Evolutionary conservation across 495 filamentous ascomycete genomes (phyloP), one percentile per base, ranked within the genome.

Genomic region (Aspergillus ostianus): DNA sequence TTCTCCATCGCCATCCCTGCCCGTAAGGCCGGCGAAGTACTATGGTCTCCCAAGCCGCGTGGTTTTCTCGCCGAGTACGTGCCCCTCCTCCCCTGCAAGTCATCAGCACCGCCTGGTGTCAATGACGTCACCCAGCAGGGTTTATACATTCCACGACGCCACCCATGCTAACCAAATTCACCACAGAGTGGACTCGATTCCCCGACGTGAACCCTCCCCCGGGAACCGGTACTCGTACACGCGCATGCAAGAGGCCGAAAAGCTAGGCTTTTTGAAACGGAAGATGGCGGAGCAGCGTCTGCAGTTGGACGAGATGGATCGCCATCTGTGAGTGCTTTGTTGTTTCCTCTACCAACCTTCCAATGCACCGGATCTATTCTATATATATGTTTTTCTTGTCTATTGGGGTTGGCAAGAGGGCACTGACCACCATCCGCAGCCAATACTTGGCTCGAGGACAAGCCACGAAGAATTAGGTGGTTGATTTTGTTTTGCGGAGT

Each of bases 301-400:
- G 50, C 87, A 93, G 70, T 82, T 93, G 62, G 76, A 92, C 62
- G 85, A 91, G 71, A 80, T 95, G 27, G 86, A 91, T 57, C 82
- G 90, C 65, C 85, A 92, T 74, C 86, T 96, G 89, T 93, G 74
- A 66, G 87, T 62, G 23, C 46, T 18, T 55, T 13, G 4, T 26
- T 26, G 20, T 12, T 36, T 20, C 36, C 13, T 41, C 36, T 41
- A 41, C 36, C 36, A 41, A 41, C 36, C 36, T 10, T 41, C 10
- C 13, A 26, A 41, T 18, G 3, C 10, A 48, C 19, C 23, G 47
- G 47, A 41, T 41, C 4, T 15, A 15, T 15, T 15, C 10, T 41
- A 41, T 41, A 15, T 41, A 41, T 41, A 32, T 41, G 12, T 41
- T 41, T 41, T 12, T 36, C n/a, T 36, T 41, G 13, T 41, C 36